phyloP scores from a whole-genome alignment of 257 asterid species.

The Asclepias syriaca region DNA sequence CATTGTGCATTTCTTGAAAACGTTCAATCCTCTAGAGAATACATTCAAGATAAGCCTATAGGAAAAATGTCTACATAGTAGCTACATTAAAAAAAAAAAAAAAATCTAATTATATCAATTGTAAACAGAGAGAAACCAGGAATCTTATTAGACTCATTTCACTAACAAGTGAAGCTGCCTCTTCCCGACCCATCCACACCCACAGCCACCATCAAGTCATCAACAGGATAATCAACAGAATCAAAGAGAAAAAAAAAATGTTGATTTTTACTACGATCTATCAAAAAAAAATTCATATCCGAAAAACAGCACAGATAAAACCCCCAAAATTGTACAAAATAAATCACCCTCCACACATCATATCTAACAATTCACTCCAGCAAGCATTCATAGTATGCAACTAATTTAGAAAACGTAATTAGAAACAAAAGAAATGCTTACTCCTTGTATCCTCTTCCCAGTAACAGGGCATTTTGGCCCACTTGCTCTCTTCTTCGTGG shows the following conservation, averaged over 20 bases:
- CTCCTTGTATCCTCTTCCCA: constrained; percentile 86
- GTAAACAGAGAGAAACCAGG: too few relatives aligned
- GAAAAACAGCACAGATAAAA: neutral
- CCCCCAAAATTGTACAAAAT: neutral
- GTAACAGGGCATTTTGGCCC: constrained; percentile 86
- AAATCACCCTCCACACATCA: neutral
- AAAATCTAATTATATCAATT: neutral
- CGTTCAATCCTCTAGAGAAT: too few relatives aligned
- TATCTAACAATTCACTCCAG: neutral
- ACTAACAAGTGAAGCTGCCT: neutral
- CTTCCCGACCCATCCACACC: neutral
- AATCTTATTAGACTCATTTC: neutral
- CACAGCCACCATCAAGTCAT: neutral
- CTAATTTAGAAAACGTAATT: neutral
- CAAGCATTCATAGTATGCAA: neutral
- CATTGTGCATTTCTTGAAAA: too few relatives aligned
- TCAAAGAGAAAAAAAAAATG: neutral
- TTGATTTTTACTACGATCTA: neutral
- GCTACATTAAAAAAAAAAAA: too few relatives aligned
- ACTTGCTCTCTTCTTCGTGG: constrained; percentile 70
- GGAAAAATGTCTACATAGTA: too few relatives aligned
- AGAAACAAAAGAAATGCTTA: constrained; percentile 14
- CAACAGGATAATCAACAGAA: neutral
- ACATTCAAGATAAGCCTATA: too few relatives aligned
- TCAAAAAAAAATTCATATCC: neutral